phyloP scores from a whole-genome alignment of 2,329 filamentous ascomycete species.

The Berkeleyomyces rouxiae region DNA sequence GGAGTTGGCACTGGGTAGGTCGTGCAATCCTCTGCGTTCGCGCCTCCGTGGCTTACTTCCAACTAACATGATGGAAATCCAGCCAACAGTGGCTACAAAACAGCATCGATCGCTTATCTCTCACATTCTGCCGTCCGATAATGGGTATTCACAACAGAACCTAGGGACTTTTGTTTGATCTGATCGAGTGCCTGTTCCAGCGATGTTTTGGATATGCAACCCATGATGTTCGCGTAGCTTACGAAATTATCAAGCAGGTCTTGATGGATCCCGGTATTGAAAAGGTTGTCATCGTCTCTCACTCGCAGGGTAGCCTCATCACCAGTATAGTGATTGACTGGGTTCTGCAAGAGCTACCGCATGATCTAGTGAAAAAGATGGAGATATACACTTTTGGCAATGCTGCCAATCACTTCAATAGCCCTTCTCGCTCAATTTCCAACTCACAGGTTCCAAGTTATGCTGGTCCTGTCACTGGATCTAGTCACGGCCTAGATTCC shows the following conservation, averaged over 20 bases:
- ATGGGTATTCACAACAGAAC: slow-evolving; percentile 63
- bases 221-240: slow-evolving; percentile 45
- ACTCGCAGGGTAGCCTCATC: slow-evolving; percentile 65
- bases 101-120: slow-evolving; percentile 53
- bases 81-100: slow-evolving; percentile 50
- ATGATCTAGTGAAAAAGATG: slow-evolving; percentile 47
- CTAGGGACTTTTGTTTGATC: slow-evolving; percentile 56
- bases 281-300: slow-evolving; percentile 58
- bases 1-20: slow-evolving; percentile 48
- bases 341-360: slow-evolving; percentile 54
- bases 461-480: not conserved
- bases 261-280: slow-evolving; percentile 44
- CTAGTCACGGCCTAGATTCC: not conserved
- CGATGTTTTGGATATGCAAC: slow-evolving; percentile 60
- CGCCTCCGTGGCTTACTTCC: not conserved
- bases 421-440: slow-evolving; percentile 29
- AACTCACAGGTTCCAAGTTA: not conserved
- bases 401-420: slow-evolving; percentile 70
- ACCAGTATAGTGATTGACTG: slow-evolving; percentile 59
- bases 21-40: too few species aligned
- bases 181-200: slow-evolving; percentile 63
- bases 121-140: slow-evolving; percentile 55
- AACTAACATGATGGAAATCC: slow-evolving; percentile 8
- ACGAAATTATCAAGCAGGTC: slow-evolving; percentile 42
- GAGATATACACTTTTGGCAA: slow-evolving; percentile 68